Percentiles rank a stretch among this genome's conserved stretches.
These are phyloP conservation scores for Dentipellis fragilis DNA, from an alignment of 768 basidiomycete species.

Conservation along the genomic window DNA sequence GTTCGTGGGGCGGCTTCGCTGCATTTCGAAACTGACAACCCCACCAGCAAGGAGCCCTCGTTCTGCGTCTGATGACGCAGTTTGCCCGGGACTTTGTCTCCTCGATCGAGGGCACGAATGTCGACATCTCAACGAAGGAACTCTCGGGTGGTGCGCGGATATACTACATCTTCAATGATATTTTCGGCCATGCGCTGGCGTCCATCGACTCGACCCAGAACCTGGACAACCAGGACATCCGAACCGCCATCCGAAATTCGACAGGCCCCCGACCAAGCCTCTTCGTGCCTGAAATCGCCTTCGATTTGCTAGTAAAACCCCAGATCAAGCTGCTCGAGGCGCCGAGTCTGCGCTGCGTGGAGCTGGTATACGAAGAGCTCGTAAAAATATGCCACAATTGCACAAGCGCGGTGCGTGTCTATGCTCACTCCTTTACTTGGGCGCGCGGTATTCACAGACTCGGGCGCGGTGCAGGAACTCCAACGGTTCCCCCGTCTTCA, in stretches of 20 bases:
- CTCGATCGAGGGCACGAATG: conserved; percentile 93
- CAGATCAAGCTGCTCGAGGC: conserved; percentile 95
- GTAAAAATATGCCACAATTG: conserved; percentile 99
- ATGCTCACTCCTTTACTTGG: not conserved
- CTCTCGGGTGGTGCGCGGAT: conserved; percentile 95
- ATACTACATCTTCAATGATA: conserved; percentile 99
- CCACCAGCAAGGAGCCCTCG: conserved; percentile 68
- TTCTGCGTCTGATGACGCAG: conserved; percentile 96
- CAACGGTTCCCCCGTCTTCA: conserved; percentile 93
- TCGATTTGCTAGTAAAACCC: conserved; percentile 93
- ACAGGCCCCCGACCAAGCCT: conserved; percentile 94
- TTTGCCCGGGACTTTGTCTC: conserved; percentile 96
- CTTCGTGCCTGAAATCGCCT: conserved; percentile 95
- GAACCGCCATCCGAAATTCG: conserved; percentile 96
- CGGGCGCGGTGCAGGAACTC: conserved; percentile 54
- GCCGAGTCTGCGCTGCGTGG: conserved; percentile 91
- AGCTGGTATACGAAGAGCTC: conserved; percentile 96
- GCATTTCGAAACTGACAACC: too few relatives aligned
- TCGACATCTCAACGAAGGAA: conserved; percentile 96
- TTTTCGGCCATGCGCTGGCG: conserved; percentile 87
- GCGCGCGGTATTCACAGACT: not conserved
- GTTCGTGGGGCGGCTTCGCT: not conserved
- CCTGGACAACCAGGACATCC: conserved; percentile 88
- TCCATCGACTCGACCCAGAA: conserved; percentile 87
- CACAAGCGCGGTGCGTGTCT: conserved; percentile 63